Evolutionary conservation across 2,329 filamentous ascomycete genomes (phyloP).

Genomic region (Colletotrichum sp.): DNA sequence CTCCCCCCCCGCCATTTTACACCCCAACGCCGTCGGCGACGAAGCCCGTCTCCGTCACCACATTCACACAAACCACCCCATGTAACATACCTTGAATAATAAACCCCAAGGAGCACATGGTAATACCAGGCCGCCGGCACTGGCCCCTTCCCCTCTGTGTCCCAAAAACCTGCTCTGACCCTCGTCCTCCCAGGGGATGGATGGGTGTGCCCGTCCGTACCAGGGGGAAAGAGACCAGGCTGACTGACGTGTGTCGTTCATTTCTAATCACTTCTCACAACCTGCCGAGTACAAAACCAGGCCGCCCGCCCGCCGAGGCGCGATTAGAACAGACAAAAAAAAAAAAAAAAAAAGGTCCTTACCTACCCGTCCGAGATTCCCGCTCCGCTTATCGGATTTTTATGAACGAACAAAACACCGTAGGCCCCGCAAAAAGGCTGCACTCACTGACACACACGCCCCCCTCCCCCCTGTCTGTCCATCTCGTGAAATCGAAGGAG

Average conservation of each 20-base stretch:
- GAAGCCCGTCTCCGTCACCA: too few species aligned
- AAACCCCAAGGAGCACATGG: too few species aligned
- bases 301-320: too few species aligned
- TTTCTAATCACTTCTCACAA: conserved; percentile 1
- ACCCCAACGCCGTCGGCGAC: too few species aligned
- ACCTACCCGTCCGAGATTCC: not conserved
- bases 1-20: not conserved
- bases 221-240: not conserved
- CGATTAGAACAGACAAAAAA: not conserved
- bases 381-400: not conserved
- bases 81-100: too few species aligned
- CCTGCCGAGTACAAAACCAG: not conserved
- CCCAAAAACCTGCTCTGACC: not conserved
- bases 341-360: not conserved
- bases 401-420: not conserved
- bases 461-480: not conserved
- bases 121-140: too few species aligned
- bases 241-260: not conserved
- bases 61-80: too few species aligned
- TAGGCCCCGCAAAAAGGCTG: not conserved
- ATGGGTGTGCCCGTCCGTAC: not conserved
- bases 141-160: too few species aligned
- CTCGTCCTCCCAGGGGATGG: not conserved
- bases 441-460: not conserved
- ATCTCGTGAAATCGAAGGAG: not conserved